phyloP scores from a whole-genome alignment of 805 yeast species.

The Torulaspora indica region DNA sequence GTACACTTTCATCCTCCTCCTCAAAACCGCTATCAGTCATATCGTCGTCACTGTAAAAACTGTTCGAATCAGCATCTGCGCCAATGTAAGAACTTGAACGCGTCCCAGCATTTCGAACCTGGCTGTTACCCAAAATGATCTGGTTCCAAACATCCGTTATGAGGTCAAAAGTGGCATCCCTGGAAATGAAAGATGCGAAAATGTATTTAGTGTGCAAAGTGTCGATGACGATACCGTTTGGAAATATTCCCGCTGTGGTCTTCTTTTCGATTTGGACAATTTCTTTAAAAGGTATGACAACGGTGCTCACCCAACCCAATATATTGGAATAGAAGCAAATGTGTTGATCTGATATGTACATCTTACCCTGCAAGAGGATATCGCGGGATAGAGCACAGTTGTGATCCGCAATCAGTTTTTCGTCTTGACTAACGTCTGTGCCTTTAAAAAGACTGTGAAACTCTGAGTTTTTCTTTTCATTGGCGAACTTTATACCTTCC shows the following conservation, averaged over 20 bases:
- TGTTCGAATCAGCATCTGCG: constrained; percentile 9
- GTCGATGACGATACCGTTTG: constrained; percentile 60
- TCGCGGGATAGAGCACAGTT: constrained; percentile 65
- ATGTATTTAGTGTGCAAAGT: constrained; percentile 58
- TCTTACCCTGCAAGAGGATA: constrained; percentile 60
- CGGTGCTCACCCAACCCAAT: constrained; percentile 60
- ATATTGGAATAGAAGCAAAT: constrained; percentile 64
- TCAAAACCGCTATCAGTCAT: constrained; percentile 15
- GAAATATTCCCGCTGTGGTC: constrained; percentile 62
- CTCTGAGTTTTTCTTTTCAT: constrained; percentile 51
- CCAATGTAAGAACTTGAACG: constrained; percentile 10
- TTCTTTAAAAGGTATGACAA: constrained; percentile 54
- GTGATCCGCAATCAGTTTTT: constrained; percentile 54
- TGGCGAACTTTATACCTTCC: constrained; percentile 36
- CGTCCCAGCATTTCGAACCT: constrained; percentile 3
- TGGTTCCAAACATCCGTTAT: constrained; percentile 61
- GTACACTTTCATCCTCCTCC: constrained; percentile 20
- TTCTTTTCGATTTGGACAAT: constrained; percentile 60
- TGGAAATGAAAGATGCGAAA: constrained; percentile 60
- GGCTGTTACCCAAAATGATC: constrained; percentile 26
- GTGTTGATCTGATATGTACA: constrained; percentile 52
- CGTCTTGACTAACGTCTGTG: constrained; percentile 42
- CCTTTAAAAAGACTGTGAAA: constrained; percentile 57
- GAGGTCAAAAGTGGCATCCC: constrained; percentile 50
- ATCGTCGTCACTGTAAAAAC: constrained; percentile 11